phyloP scores from a whole-genome alignment of 2,329 filamentous ascomycete species.

The Ophiocordyceps australis region DNA sequence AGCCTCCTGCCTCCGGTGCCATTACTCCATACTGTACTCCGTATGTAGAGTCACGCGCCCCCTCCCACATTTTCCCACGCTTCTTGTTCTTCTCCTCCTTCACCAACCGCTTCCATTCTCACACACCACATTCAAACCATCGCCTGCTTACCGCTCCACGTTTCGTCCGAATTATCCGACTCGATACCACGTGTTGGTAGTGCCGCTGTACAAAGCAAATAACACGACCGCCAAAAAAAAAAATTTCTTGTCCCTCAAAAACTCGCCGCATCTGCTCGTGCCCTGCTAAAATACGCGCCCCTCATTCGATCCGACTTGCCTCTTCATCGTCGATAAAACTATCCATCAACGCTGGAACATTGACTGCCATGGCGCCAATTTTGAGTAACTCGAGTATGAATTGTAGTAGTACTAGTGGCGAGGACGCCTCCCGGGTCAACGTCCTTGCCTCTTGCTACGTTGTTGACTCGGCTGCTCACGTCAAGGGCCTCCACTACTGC shows the following conservation, averaged over 20 bases:
- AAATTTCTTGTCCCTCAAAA: too few species aligned
- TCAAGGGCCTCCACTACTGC: conserved; percentile 87
- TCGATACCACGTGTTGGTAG: too few species aligned
- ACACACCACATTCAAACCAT: background rate
- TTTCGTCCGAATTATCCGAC: background rate
- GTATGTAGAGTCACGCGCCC: too few species aligned
- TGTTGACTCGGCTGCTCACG: conserved; percentile 52
- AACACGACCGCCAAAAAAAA: too few species aligned
- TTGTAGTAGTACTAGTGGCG: conserved; percentile 64
- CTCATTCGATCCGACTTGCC: too few species aligned
- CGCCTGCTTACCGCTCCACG: background rate
- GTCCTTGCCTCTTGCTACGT: conserved; percentile 86
- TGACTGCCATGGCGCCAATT: conserved; percentile 43
- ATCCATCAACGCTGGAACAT: conserved; percentile 7
- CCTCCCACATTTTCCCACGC: conserved; percentile 1
- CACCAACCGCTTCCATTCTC: conserved; percentile 1
- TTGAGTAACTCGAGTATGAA: conserved; percentile 50
- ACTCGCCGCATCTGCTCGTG: too few species aligned
- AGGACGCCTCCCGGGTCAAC: conserved; percentile 47
- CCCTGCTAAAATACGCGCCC: too few species aligned
- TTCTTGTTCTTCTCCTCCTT: background rate
- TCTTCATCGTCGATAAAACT: too few species aligned
- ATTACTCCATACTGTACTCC: too few species aligned
- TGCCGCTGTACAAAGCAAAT: too few species aligned
- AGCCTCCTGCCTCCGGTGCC: too few species aligned